A percentile compares a stretch with the other conserved stretches of the same genome.
Evolutionary conservation across 177 flowering plant species (phyloP).

Genomic region (Vitis hybrid): DNA sequence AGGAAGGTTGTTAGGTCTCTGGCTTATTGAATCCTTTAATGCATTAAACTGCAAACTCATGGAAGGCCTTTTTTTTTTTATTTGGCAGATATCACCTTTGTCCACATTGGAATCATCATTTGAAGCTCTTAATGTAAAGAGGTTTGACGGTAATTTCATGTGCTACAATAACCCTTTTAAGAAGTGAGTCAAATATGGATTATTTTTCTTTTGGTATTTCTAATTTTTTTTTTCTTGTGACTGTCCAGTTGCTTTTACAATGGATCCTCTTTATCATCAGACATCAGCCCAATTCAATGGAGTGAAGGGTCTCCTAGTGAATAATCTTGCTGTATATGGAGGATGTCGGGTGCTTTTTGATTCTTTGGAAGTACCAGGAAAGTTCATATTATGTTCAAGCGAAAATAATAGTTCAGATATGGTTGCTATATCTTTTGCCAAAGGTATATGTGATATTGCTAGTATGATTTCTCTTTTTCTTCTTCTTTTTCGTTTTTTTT

Average conservation of each 20-base stretch:
- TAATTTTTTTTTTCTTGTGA: neutral
- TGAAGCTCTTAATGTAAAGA: conserved; percentile 92
- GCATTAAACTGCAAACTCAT: conserved; percentile 11
- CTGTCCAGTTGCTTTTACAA: conserved; percentile 75
- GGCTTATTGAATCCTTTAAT: neutral
- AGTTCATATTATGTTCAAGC: conserved; percentile 31
- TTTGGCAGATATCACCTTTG: conserved; percentile 71
- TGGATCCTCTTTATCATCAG: conserved; percentile 96
- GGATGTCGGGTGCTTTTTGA: conserved; percentile 89
- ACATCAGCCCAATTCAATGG: conserved; percentile 98
- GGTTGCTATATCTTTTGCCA: conserved; percentile 79
- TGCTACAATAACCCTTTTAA: no score
- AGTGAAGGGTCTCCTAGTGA: conserved; percentile 88
- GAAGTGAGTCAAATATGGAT: conserved; percentile 63
- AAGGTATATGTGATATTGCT: conserved; percentile 43
- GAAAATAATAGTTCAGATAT: conserved; percentile 34
- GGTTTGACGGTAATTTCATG: conserved; percentile 17
- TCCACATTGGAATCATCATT: conserved; percentile 89
- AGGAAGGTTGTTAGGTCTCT: conserved; percentile 47
- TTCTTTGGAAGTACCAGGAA: conserved; percentile 86
- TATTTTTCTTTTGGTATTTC: neutral
- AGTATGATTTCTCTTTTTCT: neutral
- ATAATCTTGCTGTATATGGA: conserved; percentile 90
- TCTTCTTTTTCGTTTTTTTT: neutral
- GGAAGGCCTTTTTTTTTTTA: conserved; percentile 4